Percentiles rank a stretch among this genome's conserved stretches.
Conservation (phyloP, 2,329 filamentous ascomycete species). For the Nothophoma quercina region DNA sequence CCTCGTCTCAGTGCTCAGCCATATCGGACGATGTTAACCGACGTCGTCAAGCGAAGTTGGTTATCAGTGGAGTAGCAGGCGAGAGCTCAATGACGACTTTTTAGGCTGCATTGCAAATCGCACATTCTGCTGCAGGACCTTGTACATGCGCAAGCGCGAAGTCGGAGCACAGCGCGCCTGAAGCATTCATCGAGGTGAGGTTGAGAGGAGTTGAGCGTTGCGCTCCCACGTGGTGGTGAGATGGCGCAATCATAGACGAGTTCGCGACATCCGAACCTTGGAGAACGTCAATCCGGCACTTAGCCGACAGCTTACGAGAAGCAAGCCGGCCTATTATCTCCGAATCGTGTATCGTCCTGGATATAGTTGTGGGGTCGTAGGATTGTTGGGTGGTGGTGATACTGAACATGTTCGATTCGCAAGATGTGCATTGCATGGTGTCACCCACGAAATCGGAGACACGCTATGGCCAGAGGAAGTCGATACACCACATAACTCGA, state of each 20-base stretch:
- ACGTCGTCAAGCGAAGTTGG: conserved; percentile 1
- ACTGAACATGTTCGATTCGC: background rate
- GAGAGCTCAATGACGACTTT: conserved; percentile 16
- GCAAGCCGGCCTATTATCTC: background rate
- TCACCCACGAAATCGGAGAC: background rate
- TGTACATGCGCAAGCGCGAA: background rate
- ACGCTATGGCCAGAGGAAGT: no score
- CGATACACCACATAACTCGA: no score
- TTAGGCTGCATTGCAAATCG: conserved; percentile 22
- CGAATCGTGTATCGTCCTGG: background rate
- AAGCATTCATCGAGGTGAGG: background rate
- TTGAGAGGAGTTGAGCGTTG: background rate
- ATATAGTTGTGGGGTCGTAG: background rate
- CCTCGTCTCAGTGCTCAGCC: background rate
- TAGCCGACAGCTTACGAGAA: background rate
- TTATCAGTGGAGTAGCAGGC: conserved; percentile 11
- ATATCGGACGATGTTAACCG: conserved; percentile 1
- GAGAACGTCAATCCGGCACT: conserved; percentile 8
- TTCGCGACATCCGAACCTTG: conserved; percentile 26
- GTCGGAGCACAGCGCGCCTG: background rate
- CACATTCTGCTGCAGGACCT: background rate
- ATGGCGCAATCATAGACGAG: conserved; percentile 27
- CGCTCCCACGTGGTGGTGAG: conserved; percentile 2
- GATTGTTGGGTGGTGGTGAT: background rate
- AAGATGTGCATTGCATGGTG: background rate